Conservation (phyloP, 176 grass and related monocot genomes). For the Pontederia paniculata region DNA sequence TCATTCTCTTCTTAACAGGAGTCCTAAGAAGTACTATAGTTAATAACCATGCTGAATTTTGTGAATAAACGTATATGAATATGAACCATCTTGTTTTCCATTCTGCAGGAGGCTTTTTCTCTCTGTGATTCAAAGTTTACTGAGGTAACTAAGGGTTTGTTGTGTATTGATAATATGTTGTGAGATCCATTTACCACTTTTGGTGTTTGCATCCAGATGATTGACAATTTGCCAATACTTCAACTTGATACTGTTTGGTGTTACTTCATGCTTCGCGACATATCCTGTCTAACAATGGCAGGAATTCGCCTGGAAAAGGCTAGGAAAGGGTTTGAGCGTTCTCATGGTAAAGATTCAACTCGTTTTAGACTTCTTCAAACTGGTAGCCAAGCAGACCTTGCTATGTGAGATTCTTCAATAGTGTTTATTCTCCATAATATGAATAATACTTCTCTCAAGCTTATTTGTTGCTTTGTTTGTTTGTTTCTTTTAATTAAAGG, state of each 20-base stretch:
- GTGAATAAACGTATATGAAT: conserved; percentile 8
- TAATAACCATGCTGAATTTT: no score
- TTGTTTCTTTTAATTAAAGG: conserved; percentile 1
- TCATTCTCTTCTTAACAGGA: background rate
- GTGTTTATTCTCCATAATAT: background rate
- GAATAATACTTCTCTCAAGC: conserved; percentile 1
- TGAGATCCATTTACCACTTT: background rate
- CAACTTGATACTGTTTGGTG: conserved; percentile 98
- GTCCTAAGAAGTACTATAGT: no score
- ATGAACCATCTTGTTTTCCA: conserved; percentile 16
- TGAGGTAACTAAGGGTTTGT: conserved; percentile 44
- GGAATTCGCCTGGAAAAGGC: conserved; percentile 51
- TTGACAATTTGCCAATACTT: conserved; percentile 95
- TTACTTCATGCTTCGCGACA: conserved; percentile 77
- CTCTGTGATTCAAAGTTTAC: conserved; percentile 65
- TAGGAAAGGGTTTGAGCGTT: conserved; percentile 59
- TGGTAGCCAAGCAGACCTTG: conserved; percentile 62
- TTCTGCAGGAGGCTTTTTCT: conserved; percentile 79
- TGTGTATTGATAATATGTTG: background rate
- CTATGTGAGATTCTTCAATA: conserved; percentile 48
- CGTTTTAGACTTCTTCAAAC: conserved; percentile 68
- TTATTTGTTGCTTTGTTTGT: conserved; percentile 2
- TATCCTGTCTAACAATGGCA: conserved; percentile 61
- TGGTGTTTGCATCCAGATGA: conserved; percentile 31
- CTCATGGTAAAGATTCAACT: conserved; percentile 83